Percentiles rank a stretch among this genome's conserved stretches.
Conservation (phyloP, 2,329 filamentous ascomycete genomes). For the Phyllachora maydis region DNA sequence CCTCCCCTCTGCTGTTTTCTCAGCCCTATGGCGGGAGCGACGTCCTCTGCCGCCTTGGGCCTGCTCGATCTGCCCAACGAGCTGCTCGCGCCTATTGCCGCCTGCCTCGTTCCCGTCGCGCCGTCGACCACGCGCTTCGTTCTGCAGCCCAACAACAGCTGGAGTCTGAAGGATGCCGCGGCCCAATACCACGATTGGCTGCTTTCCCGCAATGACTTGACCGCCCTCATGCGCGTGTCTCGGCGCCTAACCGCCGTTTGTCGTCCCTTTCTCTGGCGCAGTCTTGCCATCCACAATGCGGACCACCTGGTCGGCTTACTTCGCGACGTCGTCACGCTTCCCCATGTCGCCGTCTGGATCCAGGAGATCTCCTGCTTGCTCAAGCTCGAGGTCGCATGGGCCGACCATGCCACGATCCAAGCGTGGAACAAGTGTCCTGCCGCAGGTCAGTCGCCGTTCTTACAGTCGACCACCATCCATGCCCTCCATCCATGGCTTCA, state of each 20-base stretch:
- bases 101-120: slow-evolving; percentile 5
- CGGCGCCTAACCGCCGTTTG: slow-evolving; percentile 7
- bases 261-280: slow-evolving; percentile 8
- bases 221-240: slow-evolving; percentile 7
- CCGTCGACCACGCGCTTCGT: slow-evolving; percentile 8
- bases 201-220: slow-evolving; percentile 5
- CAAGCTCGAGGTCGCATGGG: slow-evolving; percentile 4
- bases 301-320: slow-evolving; percentile 6
- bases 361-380: slow-evolving; percentile 7
- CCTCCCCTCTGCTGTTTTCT: too few relatives aligned
- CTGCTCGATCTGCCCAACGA: slow-evolving; percentile 8
- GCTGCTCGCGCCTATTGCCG: slow-evolving; percentile 8
- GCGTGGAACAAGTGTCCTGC: too few relatives aligned
- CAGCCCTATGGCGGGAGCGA: too few relatives aligned
- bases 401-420: slow-evolving; percentile 4
- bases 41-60: slow-evolving; percentile 3
- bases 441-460: too few relatives aligned
- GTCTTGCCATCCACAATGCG: slow-evolving; percentile 7
- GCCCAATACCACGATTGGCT: slow-evolving; percentile 8
- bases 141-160: slow-evolving; percentile 7
- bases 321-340: slow-evolving; percentile 4
- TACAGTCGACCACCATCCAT: too few relatives aligned
- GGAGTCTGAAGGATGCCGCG: slow-evolving; percentile 7
- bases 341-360: slow-evolving; percentile 6
- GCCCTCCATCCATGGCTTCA: slow-evolving; percentile 4